A percentile compares a stretch with the other conserved stretches of the same genome.
Conservation (phyloP, 805 yeast genomes). For the Yarrowia hollandica region DNA sequence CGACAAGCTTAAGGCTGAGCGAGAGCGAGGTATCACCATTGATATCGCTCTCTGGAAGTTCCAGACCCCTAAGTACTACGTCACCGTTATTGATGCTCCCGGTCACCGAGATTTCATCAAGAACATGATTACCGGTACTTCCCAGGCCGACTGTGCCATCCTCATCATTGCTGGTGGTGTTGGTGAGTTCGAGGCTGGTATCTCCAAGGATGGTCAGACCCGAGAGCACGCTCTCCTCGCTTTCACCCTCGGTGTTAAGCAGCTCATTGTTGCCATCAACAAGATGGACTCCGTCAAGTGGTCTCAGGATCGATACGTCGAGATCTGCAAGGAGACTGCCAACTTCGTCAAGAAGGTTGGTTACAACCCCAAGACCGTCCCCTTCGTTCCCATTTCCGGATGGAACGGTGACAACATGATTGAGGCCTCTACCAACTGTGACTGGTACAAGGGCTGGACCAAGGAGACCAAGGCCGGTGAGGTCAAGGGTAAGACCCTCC, state of each 20-base stretch:
- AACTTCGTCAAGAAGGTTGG: slow-evolving; percentile 85
- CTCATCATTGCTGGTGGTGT: slow-evolving; percentile 88
- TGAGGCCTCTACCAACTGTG: slow-evolving; percentile 76
- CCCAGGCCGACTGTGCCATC: slow-evolving; percentile 91
- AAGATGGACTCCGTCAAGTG: slow-evolving; percentile 94
- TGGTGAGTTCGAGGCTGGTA: slow-evolving; percentile 96
- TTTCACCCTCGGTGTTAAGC: slow-evolving; percentile 84
- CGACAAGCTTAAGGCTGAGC: slow-evolving; percentile 93
- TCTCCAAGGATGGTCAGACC: slow-evolving; percentile 92
- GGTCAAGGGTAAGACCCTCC: slow-evolving; percentile 74
- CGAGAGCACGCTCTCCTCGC: slow-evolving; percentile 93
- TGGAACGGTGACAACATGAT: slow-evolving; percentile 94
- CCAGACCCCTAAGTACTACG: slow-evolving; percentile 86
- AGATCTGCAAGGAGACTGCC: slow-evolving; percentile 72
- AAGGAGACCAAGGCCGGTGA: slow-evolving; percentile 74
- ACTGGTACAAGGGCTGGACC: slow-evolving; percentile 87
- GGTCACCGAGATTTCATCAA: slow-evolving; percentile 97
- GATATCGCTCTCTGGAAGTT: slow-evolving; percentile 91
- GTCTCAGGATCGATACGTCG: slow-evolving; percentile 78
- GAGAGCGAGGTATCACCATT: slow-evolving; percentile 96
- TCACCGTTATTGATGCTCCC: slow-evolving; percentile 92
- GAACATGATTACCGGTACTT: slow-evolving; percentile 94
- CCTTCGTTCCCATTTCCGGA: slow-evolving; percentile 90
- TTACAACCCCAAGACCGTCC: slow-evolving; percentile 76
- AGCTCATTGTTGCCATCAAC: slow-evolving; percentile 87